A percentile compares a stretch with the other conserved stretches of the same genome.
These are phyloP conservation scores for Ceratobasidium sp. DNA, from an alignment of 1,284 basidiomycete genomes.

Conservation along the genomic window DNA sequence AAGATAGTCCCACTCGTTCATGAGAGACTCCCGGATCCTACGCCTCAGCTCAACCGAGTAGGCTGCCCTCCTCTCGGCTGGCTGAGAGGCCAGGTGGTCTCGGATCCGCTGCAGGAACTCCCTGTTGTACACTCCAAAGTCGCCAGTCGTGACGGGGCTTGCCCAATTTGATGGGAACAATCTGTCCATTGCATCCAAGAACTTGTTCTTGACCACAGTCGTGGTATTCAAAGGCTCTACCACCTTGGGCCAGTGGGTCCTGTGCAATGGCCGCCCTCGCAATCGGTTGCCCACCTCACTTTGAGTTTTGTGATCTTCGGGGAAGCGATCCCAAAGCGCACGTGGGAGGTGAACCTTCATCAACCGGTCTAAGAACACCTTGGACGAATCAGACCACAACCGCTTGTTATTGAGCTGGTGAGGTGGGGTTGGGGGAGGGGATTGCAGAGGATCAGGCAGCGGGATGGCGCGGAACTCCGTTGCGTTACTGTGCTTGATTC, in stretches of 20 bases:
- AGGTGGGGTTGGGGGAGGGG: not conserved
- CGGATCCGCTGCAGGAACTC: not conserved
- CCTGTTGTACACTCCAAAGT: not conserved
- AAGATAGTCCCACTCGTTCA: not conserved
- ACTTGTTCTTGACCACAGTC: not conserved
- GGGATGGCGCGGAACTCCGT: not conserved
- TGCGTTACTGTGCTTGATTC: conserved; percentile 3
- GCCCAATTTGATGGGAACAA: not conserved
- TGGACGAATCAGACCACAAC: not conserved
- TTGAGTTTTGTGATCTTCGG: not conserved
- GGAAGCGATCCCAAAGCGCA: not conserved
- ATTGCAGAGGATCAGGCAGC: not conserved
- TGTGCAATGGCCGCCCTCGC: not conserved
- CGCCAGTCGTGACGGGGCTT: not conserved
- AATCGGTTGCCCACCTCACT: not conserved
- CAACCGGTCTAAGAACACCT: not conserved
- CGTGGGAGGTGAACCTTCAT: not conserved
- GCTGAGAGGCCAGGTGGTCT: not conserved
- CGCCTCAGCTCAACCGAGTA: not conserved
- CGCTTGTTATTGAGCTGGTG: not conserved
- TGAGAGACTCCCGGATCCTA: not conserved
- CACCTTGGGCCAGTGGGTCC: not conserved
- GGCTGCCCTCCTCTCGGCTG: not conserved
- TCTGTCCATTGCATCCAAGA: not conserved
- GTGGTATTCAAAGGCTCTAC: not conserved